These are phyloP conservation scores for Arthrobotrys sphaeroides DNA, from an alignment of 2,329 filamentous ascomycete genomes.

Conservation along the genomic window DNA sequence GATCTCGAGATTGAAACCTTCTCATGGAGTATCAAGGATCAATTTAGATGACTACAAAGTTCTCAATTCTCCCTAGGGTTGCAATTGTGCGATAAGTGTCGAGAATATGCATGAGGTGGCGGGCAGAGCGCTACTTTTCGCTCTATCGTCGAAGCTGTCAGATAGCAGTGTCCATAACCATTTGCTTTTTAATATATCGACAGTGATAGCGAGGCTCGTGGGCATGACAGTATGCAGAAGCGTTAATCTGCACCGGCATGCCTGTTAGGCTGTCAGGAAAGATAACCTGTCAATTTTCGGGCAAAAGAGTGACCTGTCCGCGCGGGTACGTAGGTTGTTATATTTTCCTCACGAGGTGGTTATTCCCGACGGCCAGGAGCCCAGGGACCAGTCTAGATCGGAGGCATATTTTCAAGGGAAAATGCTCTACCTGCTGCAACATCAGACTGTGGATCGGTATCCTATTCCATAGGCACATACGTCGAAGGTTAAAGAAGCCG, in stretches of 20 bases:
- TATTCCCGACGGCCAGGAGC: neutral
- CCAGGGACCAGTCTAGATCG: neutral
- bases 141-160: neutral
- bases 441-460: neutral
- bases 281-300: neutral
- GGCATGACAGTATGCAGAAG: neutral
- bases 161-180: too few species aligned
- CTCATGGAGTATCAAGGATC: neutral
- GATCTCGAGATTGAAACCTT: neutral
- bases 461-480: neutral
- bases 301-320: neutral
- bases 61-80: neutral
- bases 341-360: slow-evolving; percentile 34
- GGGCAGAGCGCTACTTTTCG: neutral
- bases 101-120: neutral
- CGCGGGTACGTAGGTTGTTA: neutral
- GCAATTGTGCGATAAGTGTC: neutral
- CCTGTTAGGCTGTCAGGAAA: neutral
- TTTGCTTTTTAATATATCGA: neutral
- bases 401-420: neutral
- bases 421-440: neutral
- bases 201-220: neutral
- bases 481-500: neutral
- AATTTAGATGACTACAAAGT: neutral
- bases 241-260: neutral